Evolutionary conservation across 1,284 basidiomycete species (phyloP).

Genomic region (Phellinidium pouzarii): DNA sequence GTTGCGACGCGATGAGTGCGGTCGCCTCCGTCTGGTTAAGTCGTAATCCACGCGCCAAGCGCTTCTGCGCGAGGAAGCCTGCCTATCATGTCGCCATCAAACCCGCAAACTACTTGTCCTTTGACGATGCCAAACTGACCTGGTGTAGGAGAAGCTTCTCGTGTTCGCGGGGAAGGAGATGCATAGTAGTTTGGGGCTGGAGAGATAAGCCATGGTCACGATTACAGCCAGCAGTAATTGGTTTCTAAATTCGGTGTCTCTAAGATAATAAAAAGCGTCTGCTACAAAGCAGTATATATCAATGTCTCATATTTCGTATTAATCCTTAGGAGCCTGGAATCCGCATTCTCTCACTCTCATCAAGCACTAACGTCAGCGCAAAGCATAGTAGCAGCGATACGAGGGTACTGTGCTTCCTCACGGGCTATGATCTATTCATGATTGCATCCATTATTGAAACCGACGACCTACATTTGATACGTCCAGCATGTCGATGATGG

Average conservation of each 20-base stretch:
- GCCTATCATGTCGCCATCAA: conserved; percentile 38
- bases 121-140: conserved; percentile 22
- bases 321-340: too few species aligned
- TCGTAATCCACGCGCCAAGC: conserved; percentile 83
- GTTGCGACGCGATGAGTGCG: conserved; percentile 84
- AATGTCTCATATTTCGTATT: too few species aligned
- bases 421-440: too few species aligned
- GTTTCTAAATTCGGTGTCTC: neutral
- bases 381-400: too few species aligned
- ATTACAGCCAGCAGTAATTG: neutral
- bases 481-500: too few species aligned
- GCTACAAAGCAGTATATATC: too few species aligned
- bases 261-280: neutral
- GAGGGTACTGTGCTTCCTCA: too few species aligned
- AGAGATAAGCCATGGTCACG: conserved; percentile 1
- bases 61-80: conserved; percentile 87
- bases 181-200: conserved; percentile 29
- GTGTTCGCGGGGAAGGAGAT: conserved; percentile 33
- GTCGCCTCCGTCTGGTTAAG: conserved; percentile 87
- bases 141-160: conserved; percentile 36
- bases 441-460: too few species aligned
- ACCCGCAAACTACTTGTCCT: neutral
- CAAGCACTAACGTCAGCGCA: too few species aligned
- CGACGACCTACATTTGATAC: too few species aligned
- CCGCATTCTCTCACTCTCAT: too few species aligned